Conservation (phyloP, 768 basidiomycete genomes). For the Leccinum variicolor region DNA sequence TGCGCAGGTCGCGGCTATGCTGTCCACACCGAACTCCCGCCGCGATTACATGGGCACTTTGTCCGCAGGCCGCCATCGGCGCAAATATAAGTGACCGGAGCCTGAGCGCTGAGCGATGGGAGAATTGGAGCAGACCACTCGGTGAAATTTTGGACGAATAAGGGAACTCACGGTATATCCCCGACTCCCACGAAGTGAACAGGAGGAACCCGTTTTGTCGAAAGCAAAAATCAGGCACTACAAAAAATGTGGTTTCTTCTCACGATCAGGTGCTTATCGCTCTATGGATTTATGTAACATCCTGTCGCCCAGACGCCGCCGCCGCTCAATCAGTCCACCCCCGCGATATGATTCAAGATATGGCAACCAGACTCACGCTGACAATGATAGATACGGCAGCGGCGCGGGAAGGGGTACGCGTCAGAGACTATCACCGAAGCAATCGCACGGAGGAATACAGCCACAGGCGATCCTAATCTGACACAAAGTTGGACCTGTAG, state of each 20-base stretch:
- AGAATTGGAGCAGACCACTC: background rate
- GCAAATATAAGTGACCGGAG: background rate
- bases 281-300: background rate
- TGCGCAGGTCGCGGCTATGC: background rate
- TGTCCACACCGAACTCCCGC: background rate
- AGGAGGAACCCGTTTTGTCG: no score
- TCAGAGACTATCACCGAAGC: slow-evolving; percentile 41
- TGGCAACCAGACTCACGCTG: slow-evolving; percentile 37
- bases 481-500: slow-evolving; percentile 7
- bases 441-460: slow-evolving; percentile 30
- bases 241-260: no score
- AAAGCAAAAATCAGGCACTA: no score
- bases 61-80: background rate
- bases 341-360: slow-evolving; percentile 53
- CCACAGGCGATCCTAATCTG: slow-evolving; percentile 26
- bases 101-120: no score
- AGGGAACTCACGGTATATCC: slow-evolving; percentile 6
- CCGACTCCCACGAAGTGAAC: no score
- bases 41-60: no score
- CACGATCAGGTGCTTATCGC: no score
- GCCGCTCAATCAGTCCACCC: slow-evolving; percentile 70
- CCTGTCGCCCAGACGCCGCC: slow-evolving; percentile 45
- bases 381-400: slow-evolving; percentile 51
- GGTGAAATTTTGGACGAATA: slow-evolving; percentile 4
- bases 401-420: slow-evolving; percentile 28